Conservation (phyloP, 345 rosid species). For the Acer campestre region DNA sequence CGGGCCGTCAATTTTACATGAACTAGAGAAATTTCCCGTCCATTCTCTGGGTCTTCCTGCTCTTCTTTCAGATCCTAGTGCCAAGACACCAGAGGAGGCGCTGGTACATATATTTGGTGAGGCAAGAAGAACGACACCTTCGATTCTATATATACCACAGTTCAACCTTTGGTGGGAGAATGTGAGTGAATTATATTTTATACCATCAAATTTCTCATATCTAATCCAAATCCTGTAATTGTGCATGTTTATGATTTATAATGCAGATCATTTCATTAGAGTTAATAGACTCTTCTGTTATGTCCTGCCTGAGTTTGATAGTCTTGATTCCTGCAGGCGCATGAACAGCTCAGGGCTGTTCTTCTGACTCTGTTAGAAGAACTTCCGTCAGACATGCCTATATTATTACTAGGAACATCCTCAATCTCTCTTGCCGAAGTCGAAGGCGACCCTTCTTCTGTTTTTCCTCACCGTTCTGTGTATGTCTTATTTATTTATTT, state of each 20-base stretch:
- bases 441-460: conserved; percentile 51
- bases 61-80: conserved; percentile 98
- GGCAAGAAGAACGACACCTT: conserved; percentile 96
- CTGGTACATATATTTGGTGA: conserved; percentile 97
- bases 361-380: conserved; percentile 89
- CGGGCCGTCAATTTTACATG: conserved; percentile 97
- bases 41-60: conserved; percentile 97
- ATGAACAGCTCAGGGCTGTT: conserved; percentile 93
- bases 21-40: conserved; percentile 95
- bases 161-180: conserved; percentile 99
- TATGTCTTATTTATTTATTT: conserved; percentile 42
- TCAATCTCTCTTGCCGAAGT: conserved; percentile 50
- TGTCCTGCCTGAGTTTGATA: conserved; percentile 17
- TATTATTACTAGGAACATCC: conserved; percentile 83
- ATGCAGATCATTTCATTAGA: conserved; percentile 14
- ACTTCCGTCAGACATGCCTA: conserved; percentile 83
- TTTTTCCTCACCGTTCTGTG: conserved; percentile 75
- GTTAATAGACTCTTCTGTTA: conserved; percentile 18
- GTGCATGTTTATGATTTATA: not conserved
- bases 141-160: conserved; percentile 88
- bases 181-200: conserved; percentile 44
- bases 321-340: conserved; percentile 67
- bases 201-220: not conserved
- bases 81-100: conserved; percentile 99
- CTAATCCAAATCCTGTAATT: conserved; percentile 1